A percentile compares a stretch with the other conserved stretches of the same genome.
Evolutionary conservation across 768 basidiomycete genomes (phyloP).

Genomic region (Jaapia argillacea): DNA sequence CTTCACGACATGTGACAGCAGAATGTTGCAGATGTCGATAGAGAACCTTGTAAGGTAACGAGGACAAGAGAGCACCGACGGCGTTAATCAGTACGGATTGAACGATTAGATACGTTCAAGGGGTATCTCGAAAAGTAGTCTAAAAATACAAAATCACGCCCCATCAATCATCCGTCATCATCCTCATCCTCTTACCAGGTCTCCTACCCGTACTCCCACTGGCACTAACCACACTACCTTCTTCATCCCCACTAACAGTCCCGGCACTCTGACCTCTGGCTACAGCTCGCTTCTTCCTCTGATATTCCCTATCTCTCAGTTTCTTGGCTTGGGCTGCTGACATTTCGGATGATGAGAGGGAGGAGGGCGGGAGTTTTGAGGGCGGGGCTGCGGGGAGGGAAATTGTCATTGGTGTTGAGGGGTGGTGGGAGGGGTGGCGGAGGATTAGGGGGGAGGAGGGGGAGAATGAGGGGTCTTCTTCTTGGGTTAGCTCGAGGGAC

Average conservation of each 20-base stretch:
- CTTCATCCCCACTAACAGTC: constrained; percentile 67
- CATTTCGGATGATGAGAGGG: constrained; percentile 57
- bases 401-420: background rate
- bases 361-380: constrained; percentile 50
- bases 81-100: too few species aligned
- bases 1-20: too few species aligned
- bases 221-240: constrained; percentile 40
- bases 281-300: constrained; percentile 62
- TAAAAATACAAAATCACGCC: too few species aligned
- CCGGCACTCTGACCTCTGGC: constrained; percentile 53
- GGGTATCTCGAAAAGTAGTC: too few species aligned
- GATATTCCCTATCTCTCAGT: constrained; percentile 72
- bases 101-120: too few species aligned
- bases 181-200: constrained; percentile 57
- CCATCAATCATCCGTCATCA: constrained; percentile 62
- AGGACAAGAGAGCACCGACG: too few species aligned
- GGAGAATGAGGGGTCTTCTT: constrained; percentile 34
- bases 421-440: constrained; percentile 67
- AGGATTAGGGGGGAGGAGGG: constrained; percentile 43
- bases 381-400: background rate
- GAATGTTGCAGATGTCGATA: too few species aligned
- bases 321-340: constrained; percentile 69
- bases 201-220: constrained; percentile 42
- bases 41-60: too few species aligned
- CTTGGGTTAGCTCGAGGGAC: constrained; percentile 70